A percentile compares a stretch with the other conserved stretches of the same genome.
phyloP scores from a whole-genome alignment of 371 early-diverging fungal species.

The Apophysomyces ossiformis region DNA sequence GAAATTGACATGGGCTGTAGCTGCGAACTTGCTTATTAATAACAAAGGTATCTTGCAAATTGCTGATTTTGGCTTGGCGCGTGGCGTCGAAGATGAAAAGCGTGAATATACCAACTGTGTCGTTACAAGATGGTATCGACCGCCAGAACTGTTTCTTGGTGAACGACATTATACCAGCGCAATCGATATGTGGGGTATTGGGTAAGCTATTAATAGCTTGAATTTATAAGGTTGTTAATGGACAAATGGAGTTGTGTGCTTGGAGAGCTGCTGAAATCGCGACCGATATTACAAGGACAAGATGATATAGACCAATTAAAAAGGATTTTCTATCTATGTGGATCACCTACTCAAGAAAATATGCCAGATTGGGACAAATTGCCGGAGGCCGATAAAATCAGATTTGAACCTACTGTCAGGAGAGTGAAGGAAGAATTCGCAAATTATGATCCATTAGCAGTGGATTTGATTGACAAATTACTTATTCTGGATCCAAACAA shows the following conservation, averaged over 20 bases:
- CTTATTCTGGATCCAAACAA: constrained; percentile 76
- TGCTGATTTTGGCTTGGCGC: constrained; percentile 94
- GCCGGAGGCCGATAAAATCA: constrained; percentile 60
- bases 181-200: constrained; percentile 99
- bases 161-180: constrained; percentile 82
- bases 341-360: constrained; percentile 74
- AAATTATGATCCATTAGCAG: constrained; percentile 56
- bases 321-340: constrained; percentile 80
- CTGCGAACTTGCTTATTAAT: constrained; percentile 90
- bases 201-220: constrained; percentile 57
- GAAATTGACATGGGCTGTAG: constrained; percentile 35
- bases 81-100: constrained; percentile 65
- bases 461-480: constrained; percentile 77
- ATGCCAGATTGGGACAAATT: constrained; percentile 76
- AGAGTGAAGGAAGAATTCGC: constrained; percentile 62
- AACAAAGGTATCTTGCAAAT: constrained; percentile 82
- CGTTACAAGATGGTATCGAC: constrained; percentile 98
- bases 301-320: constrained; percentile 85
- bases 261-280: constrained; percentile 81
- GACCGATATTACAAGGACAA: constrained; percentile 81
- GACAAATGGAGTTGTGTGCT: constrained; percentile 66
- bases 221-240: not conserved
- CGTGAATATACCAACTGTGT: constrained; percentile 89
- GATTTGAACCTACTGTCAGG: constrained; percentile 49
- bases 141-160: constrained; percentile 96